Evolutionary conservation across 306 rosid genomes (phyloP).

Genomic region (Benincasa hispida): DNA sequence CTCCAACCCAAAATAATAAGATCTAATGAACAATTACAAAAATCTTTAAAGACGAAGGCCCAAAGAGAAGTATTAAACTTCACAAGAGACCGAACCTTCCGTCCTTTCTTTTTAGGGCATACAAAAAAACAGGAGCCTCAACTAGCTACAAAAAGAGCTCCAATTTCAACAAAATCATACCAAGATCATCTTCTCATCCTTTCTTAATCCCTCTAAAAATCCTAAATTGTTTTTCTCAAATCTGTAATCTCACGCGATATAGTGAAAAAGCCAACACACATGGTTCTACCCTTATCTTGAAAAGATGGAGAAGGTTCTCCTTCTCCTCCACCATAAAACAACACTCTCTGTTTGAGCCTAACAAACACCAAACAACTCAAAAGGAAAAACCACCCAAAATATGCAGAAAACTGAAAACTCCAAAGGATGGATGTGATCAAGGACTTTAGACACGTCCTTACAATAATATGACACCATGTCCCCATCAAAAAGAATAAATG

Average conservation of each 20-base stretch:
- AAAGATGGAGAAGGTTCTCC: background rate
- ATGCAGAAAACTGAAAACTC: background rate
- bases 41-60: background rate
- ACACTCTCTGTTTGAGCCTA: background rate
- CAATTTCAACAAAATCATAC: too few relatives aligned
- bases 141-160: too few relatives aligned
- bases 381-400: background rate
- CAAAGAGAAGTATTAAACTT: background rate
- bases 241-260: background rate
- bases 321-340: background rate
- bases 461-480: too few relatives aligned
- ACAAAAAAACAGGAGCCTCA: too few relatives aligned
- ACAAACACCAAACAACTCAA: background rate
- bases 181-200: background rate
- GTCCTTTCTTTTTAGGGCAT: too few relatives aligned
- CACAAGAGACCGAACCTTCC: background rate
- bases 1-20: background rate
- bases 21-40: background rate
- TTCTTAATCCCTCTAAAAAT: background rate
- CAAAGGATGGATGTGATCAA: background rate
- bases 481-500: too few relatives aligned
- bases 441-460: too few relatives aligned
- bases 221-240: background rate
- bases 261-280: background rate
- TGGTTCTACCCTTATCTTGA: background rate